Base-by-base conservation (phyloP, 2,329 filamentous ascomycete species). In the Graphilbum fragrans region DNA sequence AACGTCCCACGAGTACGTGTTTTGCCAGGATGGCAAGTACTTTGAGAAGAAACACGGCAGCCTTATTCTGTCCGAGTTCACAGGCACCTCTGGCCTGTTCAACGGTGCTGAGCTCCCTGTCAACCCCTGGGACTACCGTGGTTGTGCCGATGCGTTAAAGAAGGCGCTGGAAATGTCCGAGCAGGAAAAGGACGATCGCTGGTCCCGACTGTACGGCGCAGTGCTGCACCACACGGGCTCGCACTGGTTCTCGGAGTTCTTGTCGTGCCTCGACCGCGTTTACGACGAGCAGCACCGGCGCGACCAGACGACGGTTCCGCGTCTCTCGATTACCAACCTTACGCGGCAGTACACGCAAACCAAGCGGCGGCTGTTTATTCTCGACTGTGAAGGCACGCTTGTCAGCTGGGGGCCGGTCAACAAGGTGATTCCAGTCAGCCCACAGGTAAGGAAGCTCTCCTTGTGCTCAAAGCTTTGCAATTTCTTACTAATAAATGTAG, bases 121-220 rank as follows among this genome's bases (percentile, higher is more conserved):
- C 53, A 96, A 96, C 56, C 90, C 90, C 0, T 96, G 90, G 90
- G 86, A 95, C 57, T 94, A 94, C 58, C 76, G 82, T 29, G 78
- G 86, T 56, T 93, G 86, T 52, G 85, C 87, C 39, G 79, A 92
- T 25, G 86, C 87, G 10, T 90, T 96, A 61, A 80, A 83, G 58
- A 69, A 73, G 41, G 87, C 88, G 1, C 66, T 96, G 17, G 83
- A 90, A 49, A 93, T 95, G 80, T 65, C 62, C 3, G 70, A 77
- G 2, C 73, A 77, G 3, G 85, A 95, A 57, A 90, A 85, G 59
- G 67, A 77, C 45, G 58, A 64, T 14, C 76, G 87, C 12, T 96
- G 88, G 82, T 67, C 67, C 21, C 78, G 78, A 45, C 66, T 96
- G 35, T 77, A 85, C 53, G 62, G 77, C 37, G 74, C 81, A 10